Evolutionary conservation across 805 yeast genomes (phyloP).

Genomic region (Sugiyamaella lignohabitans): DNA sequence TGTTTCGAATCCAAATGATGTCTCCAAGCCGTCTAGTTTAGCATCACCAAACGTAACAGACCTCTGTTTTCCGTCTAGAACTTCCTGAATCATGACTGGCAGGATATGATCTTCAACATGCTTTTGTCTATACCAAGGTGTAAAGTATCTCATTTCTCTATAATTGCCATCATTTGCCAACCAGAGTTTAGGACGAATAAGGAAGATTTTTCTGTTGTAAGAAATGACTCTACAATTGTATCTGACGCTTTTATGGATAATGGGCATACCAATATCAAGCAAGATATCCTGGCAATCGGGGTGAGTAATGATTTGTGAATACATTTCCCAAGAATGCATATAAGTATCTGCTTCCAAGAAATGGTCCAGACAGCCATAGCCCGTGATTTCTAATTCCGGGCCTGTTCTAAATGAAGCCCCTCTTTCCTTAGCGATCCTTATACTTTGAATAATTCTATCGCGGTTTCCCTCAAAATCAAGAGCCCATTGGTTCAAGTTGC

Average conservation of each 20-base stretch:
- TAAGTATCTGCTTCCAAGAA: slow-evolving; percentile 84
- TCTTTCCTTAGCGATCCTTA: slow-evolving; percentile 61
- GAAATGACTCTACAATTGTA: slow-evolving; percentile 89
- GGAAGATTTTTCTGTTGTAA: slow-evolving; percentile 65
- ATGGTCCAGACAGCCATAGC: slow-evolving; percentile 72
- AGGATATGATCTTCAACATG: slow-evolving; percentile 65
- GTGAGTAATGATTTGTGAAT: slow-evolving; percentile 63
- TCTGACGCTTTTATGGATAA: slow-evolving; percentile 76
- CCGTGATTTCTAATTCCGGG: slow-evolving; percentile 91
- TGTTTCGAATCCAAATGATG: slow-evolving; percentile 94
- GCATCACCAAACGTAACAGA: slow-evolving; percentile 86
- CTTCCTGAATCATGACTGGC: slow-evolving; percentile 60
- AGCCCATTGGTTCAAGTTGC: slow-evolving; percentile 98
- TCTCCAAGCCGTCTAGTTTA: slow-evolving; percentile 72
- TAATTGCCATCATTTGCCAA: slow-evolving; percentile 97
- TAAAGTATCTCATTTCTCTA: slow-evolving; percentile 94
- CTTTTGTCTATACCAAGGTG: slow-evolving; percentile 85
- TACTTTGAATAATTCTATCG: slow-evolving; percentile 80
- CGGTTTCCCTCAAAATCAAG: slow-evolving; percentile 95
- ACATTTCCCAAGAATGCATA: slow-evolving; percentile 92
- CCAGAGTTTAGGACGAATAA: slow-evolving; percentile 89
- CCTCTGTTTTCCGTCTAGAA: slow-evolving; percentile 51
- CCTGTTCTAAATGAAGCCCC: slow-evolving; percentile 89
- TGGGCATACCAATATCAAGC: slow-evolving; percentile 92
- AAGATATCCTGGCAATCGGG: slow-evolving; percentile 69